A percentile compares a stretch with the other conserved stretches of the same genome.
Evolutionary conservation across 2,329 filamentous ascomycete species (phyloP).

Genomic region (Magnaporthiopsis rhizophila): DNA sequence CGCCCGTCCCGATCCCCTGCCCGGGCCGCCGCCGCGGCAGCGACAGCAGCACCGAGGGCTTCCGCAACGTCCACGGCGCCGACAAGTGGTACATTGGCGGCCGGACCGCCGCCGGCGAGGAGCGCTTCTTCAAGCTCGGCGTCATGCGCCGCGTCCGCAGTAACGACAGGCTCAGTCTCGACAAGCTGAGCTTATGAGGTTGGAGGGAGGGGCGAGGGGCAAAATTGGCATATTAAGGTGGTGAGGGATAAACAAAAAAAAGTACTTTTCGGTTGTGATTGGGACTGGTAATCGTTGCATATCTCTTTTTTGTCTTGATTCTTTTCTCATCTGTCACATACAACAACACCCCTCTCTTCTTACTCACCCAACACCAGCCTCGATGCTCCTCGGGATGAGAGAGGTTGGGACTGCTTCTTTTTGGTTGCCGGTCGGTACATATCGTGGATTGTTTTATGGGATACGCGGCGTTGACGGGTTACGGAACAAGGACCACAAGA

Average conservation of each 20-base stretch:
- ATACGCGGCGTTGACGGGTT: background rate
- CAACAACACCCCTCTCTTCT: background rate
- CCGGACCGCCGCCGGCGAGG: slow-evolving; percentile 66
- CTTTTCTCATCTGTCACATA: background rate
- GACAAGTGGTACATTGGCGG: slow-evolving; percentile 82
- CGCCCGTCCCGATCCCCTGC: slow-evolving; percentile 31
- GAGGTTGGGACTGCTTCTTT: background rate
- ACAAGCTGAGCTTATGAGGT: slow-evolving; percentile 63
- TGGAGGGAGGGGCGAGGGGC: too few relatives aligned
- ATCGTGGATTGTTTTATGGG: background rate
- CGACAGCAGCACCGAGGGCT: slow-evolving; percentile 68
- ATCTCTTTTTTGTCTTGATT: background rate
- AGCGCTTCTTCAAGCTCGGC: slow-evolving; percentile 73
- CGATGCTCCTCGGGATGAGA: background rate
- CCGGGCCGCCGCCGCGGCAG: slow-evolving; percentile 51
- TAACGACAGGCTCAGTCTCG: slow-evolving; percentile 65
- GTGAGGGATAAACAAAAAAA: background rate
- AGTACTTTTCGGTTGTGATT: background rate
- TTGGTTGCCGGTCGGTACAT: background rate
- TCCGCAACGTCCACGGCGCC: slow-evolving; percentile 60
- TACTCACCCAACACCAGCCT: background rate
- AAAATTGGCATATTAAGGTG: too few relatives aligned
- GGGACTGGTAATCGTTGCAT: background rate
- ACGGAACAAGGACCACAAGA: background rate
- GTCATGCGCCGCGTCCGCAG: slow-evolving; percentile 67